Evolutionary conservation across 306 rosid genomes (phyloP).

Genomic region (Cicer pinnatifidum): DNA sequence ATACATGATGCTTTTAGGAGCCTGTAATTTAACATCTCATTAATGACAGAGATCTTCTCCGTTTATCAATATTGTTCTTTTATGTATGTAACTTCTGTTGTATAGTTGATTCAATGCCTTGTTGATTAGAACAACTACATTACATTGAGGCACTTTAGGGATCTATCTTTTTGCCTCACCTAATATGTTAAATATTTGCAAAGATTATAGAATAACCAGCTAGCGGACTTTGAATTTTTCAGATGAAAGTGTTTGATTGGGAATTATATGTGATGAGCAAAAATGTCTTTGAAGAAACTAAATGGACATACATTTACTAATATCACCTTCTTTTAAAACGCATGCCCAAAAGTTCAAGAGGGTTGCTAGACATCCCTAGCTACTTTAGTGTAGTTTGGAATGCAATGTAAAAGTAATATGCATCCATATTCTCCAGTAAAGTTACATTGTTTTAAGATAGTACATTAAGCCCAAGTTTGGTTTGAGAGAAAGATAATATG

Average conservation of each 20-base stretch:
- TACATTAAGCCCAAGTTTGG: not conserved
- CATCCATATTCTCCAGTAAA: not conserved
- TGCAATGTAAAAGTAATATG: not conserved
- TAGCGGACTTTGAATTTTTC: not conserved
- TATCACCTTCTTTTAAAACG: not conserved
- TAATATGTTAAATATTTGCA: not conserved
- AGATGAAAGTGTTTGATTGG: conserved; percentile 6
- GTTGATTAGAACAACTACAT: not conserved
- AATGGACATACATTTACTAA: not conserved
- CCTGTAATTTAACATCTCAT: conserved; percentile 23
- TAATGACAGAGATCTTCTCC: conserved; percentile 3
- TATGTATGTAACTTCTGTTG: not conserved
- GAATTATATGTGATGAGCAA: not conserved
- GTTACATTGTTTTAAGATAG: not conserved
- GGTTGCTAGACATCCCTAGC: not conserved
- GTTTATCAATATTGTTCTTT: conserved; percentile 13
- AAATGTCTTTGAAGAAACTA: conserved; percentile 6
- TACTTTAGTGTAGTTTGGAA: not conserved
- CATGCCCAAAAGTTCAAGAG: conserved; percentile 2
- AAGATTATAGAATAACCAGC: not conserved
- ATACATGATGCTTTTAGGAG: conserved; percentile 18
- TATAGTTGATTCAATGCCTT: not conserved
- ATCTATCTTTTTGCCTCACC: conserved; percentile 1
- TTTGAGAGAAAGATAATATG: not conserved
- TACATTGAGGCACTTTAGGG: not conserved